Base-by-base conservation (phyloP, 2,329 filamentous ascomycete genomes). In the Ascochyta koolunga region DNA sequence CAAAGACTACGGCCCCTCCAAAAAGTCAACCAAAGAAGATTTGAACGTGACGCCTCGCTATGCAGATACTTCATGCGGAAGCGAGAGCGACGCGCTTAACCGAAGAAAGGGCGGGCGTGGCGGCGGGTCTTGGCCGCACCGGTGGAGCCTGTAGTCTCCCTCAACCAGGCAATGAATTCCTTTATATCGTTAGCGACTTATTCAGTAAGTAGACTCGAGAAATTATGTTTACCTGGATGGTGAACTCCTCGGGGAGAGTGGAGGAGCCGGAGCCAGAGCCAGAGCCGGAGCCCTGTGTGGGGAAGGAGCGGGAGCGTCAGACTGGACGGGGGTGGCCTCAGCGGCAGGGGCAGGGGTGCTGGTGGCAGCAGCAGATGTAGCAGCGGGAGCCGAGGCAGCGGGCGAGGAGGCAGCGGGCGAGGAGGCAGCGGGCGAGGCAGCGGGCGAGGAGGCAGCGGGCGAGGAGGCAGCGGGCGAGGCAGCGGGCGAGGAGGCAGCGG, bases 21-120 rank as follows among this genome's bases (percentile, higher is more conserved):
- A 37, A 49, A 49, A 32, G 25, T 40, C 40, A 46, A 54, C 51
- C 45, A 45, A 56, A 46, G 36, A 51, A 54, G 43, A 47, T 39
- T 24, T 13, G 24, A 49, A 45, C 44, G 18, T 44, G 45, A 54
- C 46, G 57, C 40, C 49, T 47, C 44, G 52, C 47, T 50, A 55
- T 55, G 56, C 43, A 56, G 47, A 53, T 32, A 50, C n/a, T 38
- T 54, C 44, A 22, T 38, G 35, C 11, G 22, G 18, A 37, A 44
- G 27, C 31, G 40, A 21, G 59, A 52, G n/a, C 73, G 73, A 41
- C 59, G 25, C 16, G 69, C 71, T 59, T 78, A 80, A 47, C 22
- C 43, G 31, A 68, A 61, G 25, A 73, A 77, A 22, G 74, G 54
- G 32, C 78, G 79, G 18, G 67, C 73, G 60, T 70, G 79, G 46